Evolutionary conservation across 1,139 yeast species (phyloP), one percentile per base, ranked within the genome.

Genomic region (Pichia sp.): DNA sequence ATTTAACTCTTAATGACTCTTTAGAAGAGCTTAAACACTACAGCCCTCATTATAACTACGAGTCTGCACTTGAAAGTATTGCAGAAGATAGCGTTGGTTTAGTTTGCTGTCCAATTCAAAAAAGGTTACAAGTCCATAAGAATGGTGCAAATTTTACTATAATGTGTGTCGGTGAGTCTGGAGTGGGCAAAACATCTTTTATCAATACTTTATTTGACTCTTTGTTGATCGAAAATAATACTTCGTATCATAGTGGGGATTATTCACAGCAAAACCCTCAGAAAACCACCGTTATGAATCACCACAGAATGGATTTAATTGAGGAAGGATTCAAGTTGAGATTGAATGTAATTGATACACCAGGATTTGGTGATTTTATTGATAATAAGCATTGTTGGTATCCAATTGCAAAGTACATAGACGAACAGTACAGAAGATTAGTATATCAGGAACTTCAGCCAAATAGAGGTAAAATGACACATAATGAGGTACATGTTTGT

Each of bases 341-440:
- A 47, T 73, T 91, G 53, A 84, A 84, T 42, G 84, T 88, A 39
- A 77, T 91, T 50, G 93, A 91, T 49, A 81, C 97, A 15, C 96
- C 96, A 22, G 97, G 96, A 1, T 91, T 85, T 63, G 98, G 96
- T 50, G 96, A 88, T 59, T 76, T 78, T 42, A 79, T 89, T 59
- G 85, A 91, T 66, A 91, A 88, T 64, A 70, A 78, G 41, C 86
- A 85, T 58, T 76, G 95, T 34, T 93, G 97, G 97, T 79, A 79
- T 60, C 96, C 97, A 43, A 84, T 91, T 54, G 81, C 88, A 39
- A 85, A 83, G 46, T 95, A 86, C 62, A 80, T 91, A 58, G 89
- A 88, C 61, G 79, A 73, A 52, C 84, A 80, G 57, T 75, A 77
- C 52, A 66, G 74, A 50, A 56, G 65, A 24, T 74, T 69, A 54